A percentile compares a stretch with the other conserved stretches of the same genome.
Evolutionary conservation across 768 basidiomycete species (phyloP).

Genomic region (Podaxis sp.): DNA sequence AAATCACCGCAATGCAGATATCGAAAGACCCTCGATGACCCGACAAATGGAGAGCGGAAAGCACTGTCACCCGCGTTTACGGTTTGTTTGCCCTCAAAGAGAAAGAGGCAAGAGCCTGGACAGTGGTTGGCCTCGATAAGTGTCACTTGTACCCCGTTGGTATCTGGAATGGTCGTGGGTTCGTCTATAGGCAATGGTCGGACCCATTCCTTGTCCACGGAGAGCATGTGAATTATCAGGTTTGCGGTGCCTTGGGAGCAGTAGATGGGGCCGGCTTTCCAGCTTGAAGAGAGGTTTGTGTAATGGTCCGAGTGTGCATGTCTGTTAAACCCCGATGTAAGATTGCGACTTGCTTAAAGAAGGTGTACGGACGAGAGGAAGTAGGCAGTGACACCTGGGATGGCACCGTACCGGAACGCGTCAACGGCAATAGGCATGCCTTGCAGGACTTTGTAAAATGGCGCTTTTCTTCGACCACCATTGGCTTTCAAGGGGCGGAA

Average conservation of each 20-base stretch:
- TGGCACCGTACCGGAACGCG: slow-evolving; percentile 91
- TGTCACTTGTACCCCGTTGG: slow-evolving; percentile 84
- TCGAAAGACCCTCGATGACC: slow-evolving; percentile 68
- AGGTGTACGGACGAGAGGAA: slow-evolving; percentile 70
- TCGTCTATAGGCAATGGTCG: slow-evolving; percentile 81
- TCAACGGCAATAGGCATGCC: slow-evolving; percentile 99
- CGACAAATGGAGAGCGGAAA: slow-evolving; percentile 71
- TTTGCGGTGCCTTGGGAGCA: slow-evolving; percentile 94
- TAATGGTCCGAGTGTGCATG: slow-evolving; percentile 99
- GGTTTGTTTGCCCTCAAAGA: slow-evolving; percentile 92
- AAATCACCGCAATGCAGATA: slow-evolving; percentile 98
- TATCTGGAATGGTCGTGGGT: slow-evolving; percentile 73
- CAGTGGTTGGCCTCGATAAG: slow-evolving; percentile 99
- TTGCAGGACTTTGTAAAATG: slow-evolving; percentile 94
- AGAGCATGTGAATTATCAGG: slow-evolving; percentile 87
- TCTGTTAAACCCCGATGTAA: slow-evolving; percentile 37
- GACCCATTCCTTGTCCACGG: slow-evolving; percentile 88
- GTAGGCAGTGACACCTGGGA: slow-evolving; percentile 88
- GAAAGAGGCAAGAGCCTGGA: slow-evolving; percentile 92
- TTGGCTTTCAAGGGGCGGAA: slow-evolving; percentile 47
- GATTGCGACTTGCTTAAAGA: slow-evolving; percentile 6
- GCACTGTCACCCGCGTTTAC: slow-evolving; percentile 83
- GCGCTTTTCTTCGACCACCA: slow-evolving; percentile 68
- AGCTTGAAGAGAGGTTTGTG: slow-evolving; percentile 84
- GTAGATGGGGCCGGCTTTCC: slow-evolving; percentile 93